Evolutionary conservation across 2,329 filamentous ascomycete genomes (phyloP).

Genomic region (Aspergillus sp.): DNA sequence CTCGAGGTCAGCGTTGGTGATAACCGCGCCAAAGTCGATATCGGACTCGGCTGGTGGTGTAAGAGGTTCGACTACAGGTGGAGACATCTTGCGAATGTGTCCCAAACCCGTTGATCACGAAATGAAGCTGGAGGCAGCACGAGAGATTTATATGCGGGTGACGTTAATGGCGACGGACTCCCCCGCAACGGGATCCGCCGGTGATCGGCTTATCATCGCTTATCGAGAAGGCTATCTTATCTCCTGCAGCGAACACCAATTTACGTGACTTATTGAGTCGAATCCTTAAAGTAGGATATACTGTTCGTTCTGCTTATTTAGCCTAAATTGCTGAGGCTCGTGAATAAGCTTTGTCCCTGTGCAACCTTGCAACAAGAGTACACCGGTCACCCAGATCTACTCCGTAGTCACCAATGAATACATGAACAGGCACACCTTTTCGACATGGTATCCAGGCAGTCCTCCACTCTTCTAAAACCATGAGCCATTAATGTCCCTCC

Average conservation of each 20-base stretch:
- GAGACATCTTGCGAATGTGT: not conserved
- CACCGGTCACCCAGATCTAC: too few relatives aligned
- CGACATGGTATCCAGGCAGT: too few relatives aligned
- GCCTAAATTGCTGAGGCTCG: too few relatives aligned
- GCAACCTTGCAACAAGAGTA: too few relatives aligned
- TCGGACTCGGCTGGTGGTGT: slow-evolving; percentile 29
- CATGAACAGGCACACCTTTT: too few relatives aligned
- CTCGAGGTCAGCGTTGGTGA: slow-evolving; percentile 61
- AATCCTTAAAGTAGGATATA: too few relatives aligned
- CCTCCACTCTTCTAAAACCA: too few relatives aligned
- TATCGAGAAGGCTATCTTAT: not conserved
- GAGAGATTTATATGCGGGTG: not conserved
- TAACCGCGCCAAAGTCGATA: slow-evolving; percentile 61
- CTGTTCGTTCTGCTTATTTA: not conserved
- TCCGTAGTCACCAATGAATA: too few relatives aligned
- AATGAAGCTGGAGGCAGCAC: not conserved
- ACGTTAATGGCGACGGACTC: not conserved
- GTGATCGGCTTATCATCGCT: not conserved
- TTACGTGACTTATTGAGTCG: not conserved
- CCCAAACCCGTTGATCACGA: not conserved
- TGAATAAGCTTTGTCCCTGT: too few relatives aligned
- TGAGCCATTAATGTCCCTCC: too few relatives aligned
- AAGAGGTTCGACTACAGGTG: slow-evolving; percentile 23
- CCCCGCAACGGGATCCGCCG: not conserved
- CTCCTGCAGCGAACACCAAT: not conserved